Evolutionary conservation across 2,329 filamentous ascomycete species (phyloP).

Genomic region (Aspergillus proliferans): DNA sequence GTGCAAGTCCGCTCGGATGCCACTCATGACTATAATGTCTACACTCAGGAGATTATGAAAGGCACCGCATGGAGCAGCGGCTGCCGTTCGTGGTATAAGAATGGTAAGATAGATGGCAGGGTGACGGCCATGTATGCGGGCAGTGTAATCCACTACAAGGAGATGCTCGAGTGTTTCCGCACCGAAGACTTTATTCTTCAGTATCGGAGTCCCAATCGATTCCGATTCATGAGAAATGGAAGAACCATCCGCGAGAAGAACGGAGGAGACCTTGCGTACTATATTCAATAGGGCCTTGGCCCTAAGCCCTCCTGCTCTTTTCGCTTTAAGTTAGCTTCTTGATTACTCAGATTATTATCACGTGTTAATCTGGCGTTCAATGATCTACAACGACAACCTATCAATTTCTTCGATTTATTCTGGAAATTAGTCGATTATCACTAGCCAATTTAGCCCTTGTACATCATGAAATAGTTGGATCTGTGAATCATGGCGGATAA

Average conservation of each 20-base stretch:
- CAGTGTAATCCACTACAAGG: constrained; percentile 10
- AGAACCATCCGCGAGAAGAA: constrained; percentile 30
- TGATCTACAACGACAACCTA: not conserved
- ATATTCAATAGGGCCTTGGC: not conserved
- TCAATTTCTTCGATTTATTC: not conserved
- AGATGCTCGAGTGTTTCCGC: constrained; percentile 12
- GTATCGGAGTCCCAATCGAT: constrained; percentile 13
- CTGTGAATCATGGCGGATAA: constrained; percentile 1
- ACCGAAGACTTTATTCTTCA: constrained; percentile 17
- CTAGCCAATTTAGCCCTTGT: not conserved
- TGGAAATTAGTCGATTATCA: not conserved
- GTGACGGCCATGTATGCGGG: constrained; percentile 12
- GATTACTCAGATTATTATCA: not conserved
- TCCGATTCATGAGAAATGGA: constrained; percentile 14
- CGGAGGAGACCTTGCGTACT: constrained; percentile 16
- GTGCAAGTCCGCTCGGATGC: constrained; percentile 20
- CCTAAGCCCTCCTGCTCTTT: not conserved
- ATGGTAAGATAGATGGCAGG: constrained; percentile 15
- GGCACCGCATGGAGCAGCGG: constrained; percentile 23
- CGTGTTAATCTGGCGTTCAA: not conserved
- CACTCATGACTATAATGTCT: constrained; percentile 29
- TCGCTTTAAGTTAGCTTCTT: not conserved
- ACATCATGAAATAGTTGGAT: not conserved
- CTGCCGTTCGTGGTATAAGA: constrained; percentile 27
- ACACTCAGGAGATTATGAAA: constrained; percentile 27